Evolutionary conservation across 2,329 filamentous ascomycete species (phyloP), one percentile per base, ranked within the genome.

Genomic region (Clathrospora elynae): DNA sequence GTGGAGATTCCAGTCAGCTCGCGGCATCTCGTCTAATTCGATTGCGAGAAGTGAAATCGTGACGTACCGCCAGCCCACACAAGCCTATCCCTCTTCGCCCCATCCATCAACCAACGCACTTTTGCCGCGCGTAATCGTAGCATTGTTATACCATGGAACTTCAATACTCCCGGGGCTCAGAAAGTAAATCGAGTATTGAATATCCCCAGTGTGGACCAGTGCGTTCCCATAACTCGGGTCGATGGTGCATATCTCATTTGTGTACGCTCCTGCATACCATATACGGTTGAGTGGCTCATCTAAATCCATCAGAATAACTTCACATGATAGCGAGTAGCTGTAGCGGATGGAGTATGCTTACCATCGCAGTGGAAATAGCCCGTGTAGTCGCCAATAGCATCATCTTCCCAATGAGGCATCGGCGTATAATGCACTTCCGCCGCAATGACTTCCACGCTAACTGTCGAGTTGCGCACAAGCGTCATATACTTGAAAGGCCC

Each of bases 21-120:
- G 8, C 17, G 20, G 16, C 18, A 11, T 6, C 14, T 17, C 10
- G 4, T 19, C 9, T 30, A 0, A 11, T 17, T 3, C 7, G 13
- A 10, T 26, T 8, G 7, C 4, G 12, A 2, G 2, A 3, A 24
- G 10, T 22, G 2, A 5, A 20, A 9, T 16, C n/a, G 4, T 3
- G 26, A 43, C 55, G 23, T 53, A 64, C 61, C 65, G 1, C 82
- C 82, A 8, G 81, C 76, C 80, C 81, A 85, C 2, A 84, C 77
- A 12, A 80, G 68, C 6, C 79, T 73, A 54, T 84, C 81, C 20
- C 81, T 72, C 58, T 84, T 84, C 1, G 79, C 78, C 10, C 81
- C 81, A 57, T 84, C 81, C 81, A 57, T 84, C 81, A 1, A 71
- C 67, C 6, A 74, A 49, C 3, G 61, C 58, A 11, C 64, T 68